These are phyloP conservation scores for Gossypioides kirkii DNA, from an alignment of 345 rosid species.

Conservation along the genomic window DNA sequence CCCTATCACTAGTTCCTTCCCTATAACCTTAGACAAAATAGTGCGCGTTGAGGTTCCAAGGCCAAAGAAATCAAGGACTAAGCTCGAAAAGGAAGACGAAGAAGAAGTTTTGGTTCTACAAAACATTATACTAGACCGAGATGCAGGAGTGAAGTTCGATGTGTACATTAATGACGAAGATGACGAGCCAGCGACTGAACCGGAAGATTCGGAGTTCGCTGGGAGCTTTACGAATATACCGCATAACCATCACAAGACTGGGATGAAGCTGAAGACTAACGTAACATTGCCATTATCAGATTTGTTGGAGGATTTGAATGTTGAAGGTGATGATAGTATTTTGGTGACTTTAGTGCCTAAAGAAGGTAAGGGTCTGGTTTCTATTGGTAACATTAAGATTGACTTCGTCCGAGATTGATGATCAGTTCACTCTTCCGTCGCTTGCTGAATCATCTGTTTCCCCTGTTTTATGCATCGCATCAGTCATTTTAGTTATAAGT, in stretches of 20 bases:
- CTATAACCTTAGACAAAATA: not conserved
- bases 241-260: not conserved
- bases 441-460: too few relatives aligned
- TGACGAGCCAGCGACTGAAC: not conserved
- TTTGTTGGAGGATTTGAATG: not conserved
- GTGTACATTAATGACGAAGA: not conserved
- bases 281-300: not conserved
- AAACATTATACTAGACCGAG: not conserved
- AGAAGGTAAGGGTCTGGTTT: not conserved
- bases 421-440: not conserved
- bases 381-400: not conserved
- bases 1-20: not conserved
- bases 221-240: not conserved
- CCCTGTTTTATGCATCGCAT: too few relatives aligned
- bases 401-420: not conserved
- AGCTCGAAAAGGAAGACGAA: not conserved
- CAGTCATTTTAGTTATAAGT: too few relatives aligned
- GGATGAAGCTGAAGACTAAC: not conserved
- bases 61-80: not conserved
- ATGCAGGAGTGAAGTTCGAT: not conserved
- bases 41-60: conserved; percentile 1
- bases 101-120: not conserved
- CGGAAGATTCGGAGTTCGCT: not conserved
- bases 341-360: not conserved
- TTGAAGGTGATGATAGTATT: not conserved